Percentiles rank a stretch among this genome's conserved stretches.
Evolutionary conservation across 2,329 filamentous ascomycete species (phyloP).

Genomic region (Pyrenochaeta sp.): DNA sequence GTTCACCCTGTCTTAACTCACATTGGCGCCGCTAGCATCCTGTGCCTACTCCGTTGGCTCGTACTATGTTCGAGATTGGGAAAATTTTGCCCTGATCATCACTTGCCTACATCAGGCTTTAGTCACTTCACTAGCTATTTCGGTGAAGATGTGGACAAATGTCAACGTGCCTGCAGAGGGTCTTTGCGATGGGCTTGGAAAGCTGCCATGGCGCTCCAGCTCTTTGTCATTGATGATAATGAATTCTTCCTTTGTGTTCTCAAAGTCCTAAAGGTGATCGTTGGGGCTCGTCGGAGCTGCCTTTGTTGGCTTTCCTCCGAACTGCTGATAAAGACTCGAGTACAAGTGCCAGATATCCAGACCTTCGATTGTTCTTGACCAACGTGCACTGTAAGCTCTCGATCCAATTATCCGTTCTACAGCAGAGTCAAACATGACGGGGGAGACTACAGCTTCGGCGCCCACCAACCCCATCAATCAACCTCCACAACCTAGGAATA

Average conservation of each 20-base stretch:
- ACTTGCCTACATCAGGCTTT: too few relatives aligned
- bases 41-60: too few relatives aligned
- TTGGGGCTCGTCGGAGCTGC: background rate
- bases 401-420: too few relatives aligned
- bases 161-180: too few relatives aligned
- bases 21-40: too few relatives aligned
- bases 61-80: too few relatives aligned
- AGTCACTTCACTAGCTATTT: too few relatives aligned
- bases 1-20: too few relatives aligned
- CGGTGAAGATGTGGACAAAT: too few relatives aligned
- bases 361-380: background rate
- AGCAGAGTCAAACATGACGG: background rate
- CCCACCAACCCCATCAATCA: background rate
- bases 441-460: too few relatives aligned
- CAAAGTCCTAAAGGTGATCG: background rate
- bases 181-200: background rate
- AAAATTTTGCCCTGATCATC: too few relatives aligned
- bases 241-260: background rate
- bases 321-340: background rate
- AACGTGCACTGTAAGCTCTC: background rate
- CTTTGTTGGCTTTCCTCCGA: background rate
- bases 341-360: background rate
- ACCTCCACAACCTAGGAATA: background rate
- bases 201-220: background rate
- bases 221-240: background rate